phyloP scores from a whole-genome alignment of 768 basidiomycete species.

The Lactifluus pinguis region DNA sequence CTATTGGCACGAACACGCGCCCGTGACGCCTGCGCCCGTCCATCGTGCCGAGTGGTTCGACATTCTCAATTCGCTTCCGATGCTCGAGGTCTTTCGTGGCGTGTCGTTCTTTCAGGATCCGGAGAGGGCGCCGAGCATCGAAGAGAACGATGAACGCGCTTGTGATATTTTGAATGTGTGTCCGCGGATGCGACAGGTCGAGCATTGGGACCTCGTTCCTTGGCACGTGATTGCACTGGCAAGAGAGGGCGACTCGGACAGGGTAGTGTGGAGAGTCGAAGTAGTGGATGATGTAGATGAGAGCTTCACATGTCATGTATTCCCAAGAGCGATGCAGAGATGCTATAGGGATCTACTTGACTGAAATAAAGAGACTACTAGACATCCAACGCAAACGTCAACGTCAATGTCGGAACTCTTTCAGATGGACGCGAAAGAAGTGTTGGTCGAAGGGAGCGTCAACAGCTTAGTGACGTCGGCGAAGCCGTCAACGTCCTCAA shows the following conservation, averaged over 20 bases:
- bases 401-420: too few species aligned
- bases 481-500: too few species aligned
- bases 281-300: neutral
- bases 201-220: constrained; percentile 1
- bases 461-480: too few species aligned
- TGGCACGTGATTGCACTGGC: neutral
- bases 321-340: neutral
- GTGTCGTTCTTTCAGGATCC: neutral
- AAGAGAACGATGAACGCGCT: neutral
- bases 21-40: neutral
- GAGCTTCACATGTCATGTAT: neutral
- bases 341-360: too few species aligned
- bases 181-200: neutral
- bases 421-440: too few species aligned
- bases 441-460: too few species aligned
- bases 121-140: neutral
- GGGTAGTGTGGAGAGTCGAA: neutral
- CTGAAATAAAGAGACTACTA: too few species aligned
- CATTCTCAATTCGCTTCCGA: neutral
- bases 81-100: neutral
- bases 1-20: neutral
- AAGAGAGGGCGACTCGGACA: neutral
- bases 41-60: neutral
- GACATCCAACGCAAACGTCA: too few species aligned
- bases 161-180: neutral